Conservation (phyloP, 768 basidiomycete species). For the Pulveroboletus frians region DNA sequence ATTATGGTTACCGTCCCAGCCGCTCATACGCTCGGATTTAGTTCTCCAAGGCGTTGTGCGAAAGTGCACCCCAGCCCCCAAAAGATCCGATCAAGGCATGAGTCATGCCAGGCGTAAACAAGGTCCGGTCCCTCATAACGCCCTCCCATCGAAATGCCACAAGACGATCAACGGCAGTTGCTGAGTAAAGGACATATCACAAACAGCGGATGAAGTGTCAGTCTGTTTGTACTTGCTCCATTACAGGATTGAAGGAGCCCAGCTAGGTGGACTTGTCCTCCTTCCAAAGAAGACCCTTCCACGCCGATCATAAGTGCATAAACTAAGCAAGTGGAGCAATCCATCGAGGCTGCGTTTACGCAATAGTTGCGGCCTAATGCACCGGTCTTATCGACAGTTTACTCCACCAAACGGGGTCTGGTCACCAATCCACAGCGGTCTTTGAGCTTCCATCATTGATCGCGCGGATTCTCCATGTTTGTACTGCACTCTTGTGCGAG, state of each 20-base stretch:
- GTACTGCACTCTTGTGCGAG: neutral
- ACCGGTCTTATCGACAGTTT: neutral
- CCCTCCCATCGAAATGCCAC: neutral
- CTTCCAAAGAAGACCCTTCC: neutral
- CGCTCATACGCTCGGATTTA: neutral
- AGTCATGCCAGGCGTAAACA: conserved; percentile 3
- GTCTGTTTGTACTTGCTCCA: neutral
- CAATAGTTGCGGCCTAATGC: neutral
- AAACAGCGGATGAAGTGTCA: neutral
- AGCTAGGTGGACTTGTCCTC: neutral
- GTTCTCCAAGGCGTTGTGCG: neutral
- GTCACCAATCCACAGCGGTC: neutral
- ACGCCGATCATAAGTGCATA: neutral
- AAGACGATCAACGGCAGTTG: neutral
- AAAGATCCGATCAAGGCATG: conserved; percentile 7
- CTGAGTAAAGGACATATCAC: neutral
- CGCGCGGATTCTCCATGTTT: neutral
- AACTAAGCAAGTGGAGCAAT: conserved; percentile 7
- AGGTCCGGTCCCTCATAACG: neutral
- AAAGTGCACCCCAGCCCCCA: neutral
- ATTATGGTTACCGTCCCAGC: neutral
- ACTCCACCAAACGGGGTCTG: neutral
- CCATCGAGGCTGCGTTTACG: neutral
- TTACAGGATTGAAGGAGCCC: neutral
- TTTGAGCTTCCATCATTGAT: conserved; percentile 1